Evolutionary conservation across 495 filamentous ascomycete species (phyloP).

Genomic region (Podospora anserina): DNA sequence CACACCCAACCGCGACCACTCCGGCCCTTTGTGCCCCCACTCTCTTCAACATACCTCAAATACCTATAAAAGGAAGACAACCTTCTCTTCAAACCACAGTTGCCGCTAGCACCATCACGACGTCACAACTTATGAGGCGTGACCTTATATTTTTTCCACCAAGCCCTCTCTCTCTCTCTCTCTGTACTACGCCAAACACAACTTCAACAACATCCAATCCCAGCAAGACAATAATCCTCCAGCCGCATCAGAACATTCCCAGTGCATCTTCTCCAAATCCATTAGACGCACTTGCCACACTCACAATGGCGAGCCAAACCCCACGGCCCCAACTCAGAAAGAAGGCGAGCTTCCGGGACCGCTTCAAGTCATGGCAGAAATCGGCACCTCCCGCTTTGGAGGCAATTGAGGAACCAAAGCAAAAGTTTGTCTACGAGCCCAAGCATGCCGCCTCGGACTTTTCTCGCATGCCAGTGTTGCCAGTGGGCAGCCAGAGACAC

Average conservation of each 20-base stretch:
- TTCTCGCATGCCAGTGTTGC: conserved; percentile 20
- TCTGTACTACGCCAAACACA: neutral
- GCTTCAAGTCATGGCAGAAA: conserved; percentile 25
- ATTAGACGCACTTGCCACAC: neutral
- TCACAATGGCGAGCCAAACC: conserved; percentile 14
- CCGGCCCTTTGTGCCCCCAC: conserved; percentile 14
- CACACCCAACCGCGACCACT: conserved; percentile 15
- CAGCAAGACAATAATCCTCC: neutral
- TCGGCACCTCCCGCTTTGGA: conserved; percentile 4
- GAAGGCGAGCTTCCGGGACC: conserved; percentile 29
- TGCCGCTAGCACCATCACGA: neutral
- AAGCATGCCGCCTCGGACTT: conserved; percentile 34
- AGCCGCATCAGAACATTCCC: conserved; percentile 9
- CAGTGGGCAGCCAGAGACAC: neutral
- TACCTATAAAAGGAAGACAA: conserved; percentile 9
- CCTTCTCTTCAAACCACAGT: neutral
- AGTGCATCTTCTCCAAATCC: neutral
- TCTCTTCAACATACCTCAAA: conserved; percentile 15
- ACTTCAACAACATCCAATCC: neutral
- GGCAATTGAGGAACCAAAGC: conserved; percentile 16
- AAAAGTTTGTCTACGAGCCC: conserved; percentile 28
- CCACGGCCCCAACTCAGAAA: conserved; percentile 25
- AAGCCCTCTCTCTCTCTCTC: neutral
- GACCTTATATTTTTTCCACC: neutral
- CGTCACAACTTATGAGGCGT: neutral